A percentile compares a stretch with the other conserved stretches of the same genome.
These are phyloP conservation scores for Neopestalotiopsis clavispora DNA, from an alignment of 2,329 filamentous ascomycete species.

Conservation along the genomic window DNA sequence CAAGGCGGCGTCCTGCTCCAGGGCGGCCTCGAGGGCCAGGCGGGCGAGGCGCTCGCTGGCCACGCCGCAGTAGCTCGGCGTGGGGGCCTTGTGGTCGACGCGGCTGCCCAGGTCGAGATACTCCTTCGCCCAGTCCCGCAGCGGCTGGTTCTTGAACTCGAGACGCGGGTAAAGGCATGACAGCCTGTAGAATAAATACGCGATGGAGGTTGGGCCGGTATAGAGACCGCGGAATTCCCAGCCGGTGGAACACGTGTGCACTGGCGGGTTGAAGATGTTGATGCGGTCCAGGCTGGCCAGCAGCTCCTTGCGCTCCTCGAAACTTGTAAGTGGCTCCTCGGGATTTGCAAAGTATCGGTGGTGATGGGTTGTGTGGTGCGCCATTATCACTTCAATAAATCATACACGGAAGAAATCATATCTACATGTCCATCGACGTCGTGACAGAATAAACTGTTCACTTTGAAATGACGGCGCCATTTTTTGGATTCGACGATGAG, in stretches of 20 bases:
- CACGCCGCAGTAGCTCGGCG: slow-evolving; percentile 53
- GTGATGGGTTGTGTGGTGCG: slow-evolving; percentile 3
- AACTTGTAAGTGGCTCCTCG: slow-evolving; percentile 10
- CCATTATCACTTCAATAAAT: background rate
- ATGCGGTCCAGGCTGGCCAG: slow-evolving; percentile 29
- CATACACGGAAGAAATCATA: background rate
- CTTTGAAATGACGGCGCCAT: no score
- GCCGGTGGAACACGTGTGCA: slow-evolving; percentile 33
- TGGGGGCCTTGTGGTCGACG: slow-evolving; percentile 36
- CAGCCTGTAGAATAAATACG: slow-evolving; percentile 58
- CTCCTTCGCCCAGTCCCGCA: slow-evolving; percentile 49
- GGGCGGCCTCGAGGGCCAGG: slow-evolving; percentile 49
- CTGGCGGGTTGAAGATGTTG: slow-evolving; percentile 26
- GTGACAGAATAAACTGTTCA: background rate
- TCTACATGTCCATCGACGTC: background rate
- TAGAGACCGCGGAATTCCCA: slow-evolving; percentile 52
- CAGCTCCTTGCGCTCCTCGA: slow-evolving; percentile 26
- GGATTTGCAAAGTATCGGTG: slow-evolving; percentile 27
- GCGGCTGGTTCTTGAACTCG: slow-evolving; percentile 44
- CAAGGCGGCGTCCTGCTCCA: slow-evolving; percentile 42
- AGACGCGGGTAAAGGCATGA: slow-evolving; percentile 49
- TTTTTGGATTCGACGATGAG: no score
- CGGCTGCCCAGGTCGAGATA: slow-evolving; percentile 49
- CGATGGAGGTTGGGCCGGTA: slow-evolving; percentile 59
- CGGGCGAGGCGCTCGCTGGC: slow-evolving; percentile 53